Percentiles rank a stretch among this genome's conserved stretches.
Evolutionary conservation across 2,329 filamentous ascomycete genomes (phyloP).

Genomic region (Thielaviopsis euricoi): DNA sequence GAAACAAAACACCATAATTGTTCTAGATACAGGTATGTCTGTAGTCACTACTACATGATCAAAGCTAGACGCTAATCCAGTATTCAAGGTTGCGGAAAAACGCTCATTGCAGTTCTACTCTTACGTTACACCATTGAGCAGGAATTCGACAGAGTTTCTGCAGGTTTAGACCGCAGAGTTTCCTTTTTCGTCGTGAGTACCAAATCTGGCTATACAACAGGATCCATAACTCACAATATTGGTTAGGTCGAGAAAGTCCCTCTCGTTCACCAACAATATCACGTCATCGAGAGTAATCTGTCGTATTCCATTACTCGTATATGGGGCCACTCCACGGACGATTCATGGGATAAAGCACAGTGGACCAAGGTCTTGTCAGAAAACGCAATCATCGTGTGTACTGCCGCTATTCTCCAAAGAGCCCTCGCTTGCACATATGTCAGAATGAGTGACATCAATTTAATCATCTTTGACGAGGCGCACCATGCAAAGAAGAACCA

Average conservation of each 20-base stretch:
- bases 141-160: conserved; percentile 54
- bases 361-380: conserved; percentile 37
- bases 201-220: background rate
- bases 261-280: conserved; percentile 76
- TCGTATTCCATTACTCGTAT: conserved; percentile 58
- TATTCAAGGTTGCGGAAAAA: conserved; percentile 70
- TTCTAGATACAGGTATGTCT: conserved; percentile 63
- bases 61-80: conserved; percentile 12
- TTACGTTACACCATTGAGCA: conserved; percentile 59
- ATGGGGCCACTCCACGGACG: conserved; percentile 49
- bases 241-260: conserved; percentile 65
- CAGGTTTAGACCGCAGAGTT: conserved; percentile 43
- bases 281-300: conserved; percentile 66
- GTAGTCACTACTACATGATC: background rate
- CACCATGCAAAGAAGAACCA: conserved; percentile 94
- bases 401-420: conserved; percentile 68
- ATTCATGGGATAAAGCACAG: conserved; percentile 25
- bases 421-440: conserved; percentile 68
- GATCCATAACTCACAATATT: background rate
- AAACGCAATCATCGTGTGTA: conserved; percentile 81
- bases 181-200: conserved; percentile 66
- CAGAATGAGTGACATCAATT: conserved; percentile 65
- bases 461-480: conserved; percentile 89
- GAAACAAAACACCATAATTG: conserved; percentile 71
- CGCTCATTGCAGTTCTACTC: conserved; percentile 80